Percentiles rank a stretch among this genome's conserved stretches.
phyloP scores from a whole-genome alignment of 2,329 filamentous ascomycete genomes.

The Calonectria pseudoreteaudii region DNA sequence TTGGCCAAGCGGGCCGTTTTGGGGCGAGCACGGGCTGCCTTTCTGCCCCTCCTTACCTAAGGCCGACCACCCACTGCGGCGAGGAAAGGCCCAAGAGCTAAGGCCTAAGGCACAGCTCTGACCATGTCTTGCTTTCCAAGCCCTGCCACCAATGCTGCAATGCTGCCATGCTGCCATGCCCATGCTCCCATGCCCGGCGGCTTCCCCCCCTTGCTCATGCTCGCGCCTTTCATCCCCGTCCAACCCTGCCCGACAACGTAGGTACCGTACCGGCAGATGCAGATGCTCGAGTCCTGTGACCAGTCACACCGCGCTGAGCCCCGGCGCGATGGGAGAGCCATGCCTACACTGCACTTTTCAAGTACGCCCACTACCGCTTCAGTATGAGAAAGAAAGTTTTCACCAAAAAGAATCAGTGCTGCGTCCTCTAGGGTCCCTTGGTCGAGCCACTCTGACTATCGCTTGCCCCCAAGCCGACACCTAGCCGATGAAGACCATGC shows the following conservation, averaged over 20 bases:
- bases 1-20: constrained; percentile 16
- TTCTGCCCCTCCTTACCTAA: neutral
- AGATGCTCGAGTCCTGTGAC: constrained; percentile 26
- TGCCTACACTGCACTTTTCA: neutral
- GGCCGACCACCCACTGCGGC: neutral
- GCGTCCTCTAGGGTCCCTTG: neutral
- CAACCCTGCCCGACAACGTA: neutral
- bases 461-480: neutral
- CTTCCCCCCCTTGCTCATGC: neutral
- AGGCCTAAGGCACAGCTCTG: neutral
- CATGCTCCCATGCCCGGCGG: neutral
- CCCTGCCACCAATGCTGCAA: neutral
- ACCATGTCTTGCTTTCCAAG: neutral
- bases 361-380: neutral
- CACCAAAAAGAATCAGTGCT: neutral
- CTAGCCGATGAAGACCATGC: neutral
- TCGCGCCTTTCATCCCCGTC: neutral
- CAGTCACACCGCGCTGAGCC: constrained; percentile 23
- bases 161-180: too few species aligned
- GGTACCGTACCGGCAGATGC: constrained; percentile 21
- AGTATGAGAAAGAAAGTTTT: constrained; percentile 6
- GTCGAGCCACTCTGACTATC: neutral
- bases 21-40: constrained; percentile 5
- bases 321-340: neutral
- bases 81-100: neutral